These are phyloP conservation scores for Plasmodium coatneyi DNA, from an alignment of 169 alveolate genomes.

Conservation along the genomic window DNA sequence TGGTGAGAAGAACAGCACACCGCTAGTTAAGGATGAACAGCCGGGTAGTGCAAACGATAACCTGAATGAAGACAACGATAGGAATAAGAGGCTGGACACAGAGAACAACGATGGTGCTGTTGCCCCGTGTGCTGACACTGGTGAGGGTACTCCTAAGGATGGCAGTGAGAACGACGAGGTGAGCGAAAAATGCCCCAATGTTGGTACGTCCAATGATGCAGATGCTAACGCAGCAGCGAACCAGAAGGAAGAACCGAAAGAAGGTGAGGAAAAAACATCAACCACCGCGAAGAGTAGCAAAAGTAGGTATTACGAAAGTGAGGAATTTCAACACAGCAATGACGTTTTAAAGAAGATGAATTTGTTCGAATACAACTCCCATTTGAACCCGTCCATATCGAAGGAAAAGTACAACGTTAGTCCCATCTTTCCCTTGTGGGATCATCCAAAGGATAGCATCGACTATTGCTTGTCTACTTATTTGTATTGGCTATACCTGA, in stretches of 20 bases:
- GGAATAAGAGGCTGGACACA: background rate
- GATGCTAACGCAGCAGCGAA: background rate
- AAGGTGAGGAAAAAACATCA: background rate
- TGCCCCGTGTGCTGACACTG: background rate
- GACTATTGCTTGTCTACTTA: slow-evolving; percentile 92
- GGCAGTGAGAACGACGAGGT: background rate
- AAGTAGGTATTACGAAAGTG: background rate
- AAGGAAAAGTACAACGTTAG: slow-evolving; percentile 69
- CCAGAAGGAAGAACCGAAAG: background rate
- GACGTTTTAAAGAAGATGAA: slow-evolving; percentile 10
- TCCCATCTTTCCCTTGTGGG: slow-evolving; percentile 90
- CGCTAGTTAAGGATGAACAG: background rate
- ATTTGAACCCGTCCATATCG: slow-evolving; percentile 49
- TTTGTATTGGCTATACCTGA: slow-evolving; percentile 90
- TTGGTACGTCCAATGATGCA: background rate
- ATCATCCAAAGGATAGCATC: slow-evolving; percentile 84
- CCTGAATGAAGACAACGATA: background rate
- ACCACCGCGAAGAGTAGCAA: background rate
- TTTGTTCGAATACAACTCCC: slow-evolving; percentile 55
- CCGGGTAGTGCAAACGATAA: too few species aligned
- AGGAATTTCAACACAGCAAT: slow-evolving; percentile 25
- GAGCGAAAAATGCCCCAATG: background rate
- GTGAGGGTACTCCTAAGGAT: background rate
- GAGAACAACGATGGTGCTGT: background rate
- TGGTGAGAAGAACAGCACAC: background rate